Base-by-base conservation (phyloP, 2,329 filamentous ascomycete species). In the Byssoonygena ceratinophila region DNA sequence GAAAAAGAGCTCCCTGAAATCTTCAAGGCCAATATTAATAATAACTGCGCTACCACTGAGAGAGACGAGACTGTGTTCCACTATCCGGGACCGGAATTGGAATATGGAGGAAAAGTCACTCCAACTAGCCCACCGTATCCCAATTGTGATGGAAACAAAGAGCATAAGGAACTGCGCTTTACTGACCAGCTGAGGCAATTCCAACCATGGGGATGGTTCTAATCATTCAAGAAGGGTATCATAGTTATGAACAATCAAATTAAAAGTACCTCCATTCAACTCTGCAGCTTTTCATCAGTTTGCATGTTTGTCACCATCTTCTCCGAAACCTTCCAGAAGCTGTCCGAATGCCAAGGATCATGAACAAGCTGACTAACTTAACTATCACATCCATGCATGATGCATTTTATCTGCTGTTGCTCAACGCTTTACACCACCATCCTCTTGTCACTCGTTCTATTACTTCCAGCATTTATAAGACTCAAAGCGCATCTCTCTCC, bases 11-110 rank as follows among this genome's bases (percentile, higher is more conserved):
- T 56, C 4, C 56, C 54, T 4, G 48, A 54, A 5, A 40, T 56
- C 25, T 57, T 47, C 27, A 31, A 47, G 20, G 54, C 56, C 20
- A 57, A 57, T 39, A 46, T 57, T 9, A 41, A 46, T 16, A 54
- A 46, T 14, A 44, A 45, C 12, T 52, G 49, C 34, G 46, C 20
- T 8, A 56, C 51, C 1, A 20, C 49, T n/a, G 54, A 56, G 34
- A 46, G 52, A 3, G 25, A 34, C 20, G 45, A 56, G 14, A 46
- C 47, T 1, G 40, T 52, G 8, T 57, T 57, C 51, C 16, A 44
- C 12, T 37, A 54, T 18, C 54, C 45, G 0, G 56, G 51, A 3
- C n/a, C n/a, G 5, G 37, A 53, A 23, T 49, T 57, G 11, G 25
- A 36, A 5, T 52, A 48, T 12, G 53, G 44, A 16, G 32, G 34